A percentile compares a stretch with the other conserved stretches of the same genome.
Conservation (phyloP, 306 rosid species). For the Spatholobus suberectus region DNA sequence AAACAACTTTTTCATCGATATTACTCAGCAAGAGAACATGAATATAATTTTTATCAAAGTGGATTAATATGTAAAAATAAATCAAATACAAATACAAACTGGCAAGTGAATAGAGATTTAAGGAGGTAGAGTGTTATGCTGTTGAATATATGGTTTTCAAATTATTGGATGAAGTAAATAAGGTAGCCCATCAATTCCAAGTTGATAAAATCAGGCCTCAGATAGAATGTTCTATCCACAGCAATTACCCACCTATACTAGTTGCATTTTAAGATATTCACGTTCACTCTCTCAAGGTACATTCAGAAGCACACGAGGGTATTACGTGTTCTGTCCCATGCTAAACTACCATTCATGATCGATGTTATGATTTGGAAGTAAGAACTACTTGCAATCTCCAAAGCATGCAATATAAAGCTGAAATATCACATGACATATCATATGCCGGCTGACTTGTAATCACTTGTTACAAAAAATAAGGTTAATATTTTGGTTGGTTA, state of each 20-base stretch:
- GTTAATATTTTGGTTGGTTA: conserved; percentile 18
- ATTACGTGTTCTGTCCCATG: not conserved
- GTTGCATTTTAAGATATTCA: conserved; percentile 20
- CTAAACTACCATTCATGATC: not conserved
- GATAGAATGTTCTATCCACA: conserved; percentile 53
- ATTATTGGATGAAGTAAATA: not conserved
- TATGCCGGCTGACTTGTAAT: not conserved
- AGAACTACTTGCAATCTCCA: not conserved
- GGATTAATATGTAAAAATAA: not conserved
- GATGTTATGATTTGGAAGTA: conserved; percentile 3
- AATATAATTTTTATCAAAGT: not conserved
- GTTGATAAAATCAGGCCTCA: not conserved
- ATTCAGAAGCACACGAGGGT: not conserved
- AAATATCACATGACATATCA: conserved; percentile 17
- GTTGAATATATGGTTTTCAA: conserved; percentile 46
- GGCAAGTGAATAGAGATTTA: conserved; percentile 1
- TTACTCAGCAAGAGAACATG: not conserved
- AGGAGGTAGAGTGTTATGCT: not conserved
- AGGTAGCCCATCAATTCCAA: conserved; percentile 52
- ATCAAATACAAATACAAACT: not conserved
- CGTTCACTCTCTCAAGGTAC: not conserved
- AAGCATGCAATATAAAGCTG: not conserved
- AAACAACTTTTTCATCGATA: not conserved
- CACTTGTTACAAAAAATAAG: not conserved
- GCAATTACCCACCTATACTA: conserved; percentile 43